Evolutionary conservation across 129 eudicot species (phyloP).

Genomic region (Flaveria brownii): DNA sequence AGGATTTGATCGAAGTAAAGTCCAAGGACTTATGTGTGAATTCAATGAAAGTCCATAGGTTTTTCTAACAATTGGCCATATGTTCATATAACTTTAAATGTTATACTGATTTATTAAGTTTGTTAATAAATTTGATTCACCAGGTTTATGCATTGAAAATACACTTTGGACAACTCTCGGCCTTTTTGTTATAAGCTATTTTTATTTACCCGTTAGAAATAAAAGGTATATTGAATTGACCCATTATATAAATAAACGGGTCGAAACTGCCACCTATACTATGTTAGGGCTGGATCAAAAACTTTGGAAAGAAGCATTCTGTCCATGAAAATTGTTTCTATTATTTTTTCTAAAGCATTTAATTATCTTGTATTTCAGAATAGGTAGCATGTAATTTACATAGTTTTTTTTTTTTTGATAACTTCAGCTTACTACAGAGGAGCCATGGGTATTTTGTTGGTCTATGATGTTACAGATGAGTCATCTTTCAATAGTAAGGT

Average conservation of each 20-base stretch:
- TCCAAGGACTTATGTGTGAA: neutral
- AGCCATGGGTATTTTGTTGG: slow-evolving; percentile 91
- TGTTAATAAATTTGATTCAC: neutral
- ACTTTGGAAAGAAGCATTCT: slow-evolving; percentile 6
- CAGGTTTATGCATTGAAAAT: neutral
- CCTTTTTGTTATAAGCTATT: neutral
- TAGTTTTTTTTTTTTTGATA: neutral
- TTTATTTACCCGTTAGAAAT: neutral
- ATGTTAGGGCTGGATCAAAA: neutral
- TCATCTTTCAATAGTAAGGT: slow-evolving; percentile 88
- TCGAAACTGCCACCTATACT: neutral
- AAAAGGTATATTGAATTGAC: neutral
- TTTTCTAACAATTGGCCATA: neutral
- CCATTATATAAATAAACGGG: neutral
- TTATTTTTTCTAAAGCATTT: slow-evolving; percentile 4
- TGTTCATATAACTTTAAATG: neutral
- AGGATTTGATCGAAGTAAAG: neutral
- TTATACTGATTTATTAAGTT: neutral
- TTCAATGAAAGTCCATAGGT: neutral
- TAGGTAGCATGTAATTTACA: slow-evolving; percentile 15
- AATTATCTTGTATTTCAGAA: slow-evolving; percentile 11
- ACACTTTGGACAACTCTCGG: neutral
- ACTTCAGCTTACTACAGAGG: slow-evolving; percentile 80
- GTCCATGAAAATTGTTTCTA: neutral
- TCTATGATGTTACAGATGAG: slow-evolving; percentile 85